Conservation (phyloP, 495 filamentous ascomycete species). For the Annulohypoxylon nitens region DNA sequence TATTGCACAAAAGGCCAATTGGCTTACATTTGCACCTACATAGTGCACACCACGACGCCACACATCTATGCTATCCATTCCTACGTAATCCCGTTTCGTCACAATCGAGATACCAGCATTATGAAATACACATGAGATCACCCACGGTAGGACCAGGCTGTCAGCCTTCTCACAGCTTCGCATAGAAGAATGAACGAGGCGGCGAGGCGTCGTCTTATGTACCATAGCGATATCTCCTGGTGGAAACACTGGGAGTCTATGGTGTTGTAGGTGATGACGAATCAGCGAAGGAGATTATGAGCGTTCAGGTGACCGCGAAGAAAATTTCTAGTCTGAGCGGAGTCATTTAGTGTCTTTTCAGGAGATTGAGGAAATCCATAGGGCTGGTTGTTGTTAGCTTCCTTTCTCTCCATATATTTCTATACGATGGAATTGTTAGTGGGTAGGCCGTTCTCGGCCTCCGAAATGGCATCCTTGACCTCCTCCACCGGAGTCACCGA, state of each 20-base stretch:
- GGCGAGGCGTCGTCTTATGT: slow-evolving; percentile 10
- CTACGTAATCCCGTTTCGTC: slow-evolving; percentile 27
- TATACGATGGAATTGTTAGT: slow-evolving; percentile 21
- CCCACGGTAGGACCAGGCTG: slow-evolving; percentile 4
- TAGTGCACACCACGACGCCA: slow-evolving; percentile 1
- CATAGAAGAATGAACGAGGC: slow-evolving; percentile 30
- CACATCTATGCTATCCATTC: slow-evolving; percentile 3
- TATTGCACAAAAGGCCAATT: slow-evolving; percentile 25
- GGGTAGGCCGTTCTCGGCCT: slow-evolving; percentile 38
- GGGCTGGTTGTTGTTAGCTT: slow-evolving; percentile 20
- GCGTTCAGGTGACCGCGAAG: slow-evolving; percentile 39
- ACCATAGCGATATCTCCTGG: neutral
- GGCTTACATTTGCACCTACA: neutral
- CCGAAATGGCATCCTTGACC: slow-evolving; percentile 25
- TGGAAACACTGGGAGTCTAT: neutral
- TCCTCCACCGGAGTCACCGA: slow-evolving; percentile 45
- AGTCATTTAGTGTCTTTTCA: slow-evolving; percentile 18
- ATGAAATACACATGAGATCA: neutral
- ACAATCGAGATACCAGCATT: slow-evolving; percentile 15
- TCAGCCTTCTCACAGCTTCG: slow-evolving; percentile 16
- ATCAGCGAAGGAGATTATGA: slow-evolving; percentile 18
- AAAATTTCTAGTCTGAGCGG: slow-evolving; percentile 30
- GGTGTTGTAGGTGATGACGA: slow-evolving; percentile 15
- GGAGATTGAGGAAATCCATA: slow-evolving; percentile 23
- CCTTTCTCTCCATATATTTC: slow-evolving; percentile 19